Evolutionary conservation across 345 rosid species (phyloP).

Genomic region (Euphorbia pulcherrima): DNA sequence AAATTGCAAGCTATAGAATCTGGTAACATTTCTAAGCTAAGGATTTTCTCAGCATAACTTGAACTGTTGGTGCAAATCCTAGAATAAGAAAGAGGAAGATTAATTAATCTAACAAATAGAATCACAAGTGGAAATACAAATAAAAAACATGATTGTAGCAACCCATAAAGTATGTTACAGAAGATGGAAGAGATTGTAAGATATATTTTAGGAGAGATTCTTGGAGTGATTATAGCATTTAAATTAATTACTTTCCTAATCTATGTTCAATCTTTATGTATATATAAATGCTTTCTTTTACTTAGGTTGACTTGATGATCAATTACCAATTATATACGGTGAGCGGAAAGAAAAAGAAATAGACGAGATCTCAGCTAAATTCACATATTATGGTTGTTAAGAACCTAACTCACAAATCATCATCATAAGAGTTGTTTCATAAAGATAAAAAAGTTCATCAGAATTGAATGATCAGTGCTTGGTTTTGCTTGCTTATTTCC

Average conservation of each 20-base stretch:
- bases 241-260: too few relatives aligned
- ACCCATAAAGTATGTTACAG: too few relatives aligned
- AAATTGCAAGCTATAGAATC: constrained; percentile 46
- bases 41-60: constrained; percentile 69
- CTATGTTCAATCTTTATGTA: too few relatives aligned
- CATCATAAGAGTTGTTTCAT: background rate
- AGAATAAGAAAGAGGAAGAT: constrained; percentile 5
- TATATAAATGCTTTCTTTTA: background rate
- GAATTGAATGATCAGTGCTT: background rate
- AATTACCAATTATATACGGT: background rate
- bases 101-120: background rate
- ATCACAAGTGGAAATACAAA: background rate
- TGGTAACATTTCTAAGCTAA: constrained; percentile 59
- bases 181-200: too few relatives aligned
- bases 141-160: background rate
- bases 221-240: too few relatives aligned
- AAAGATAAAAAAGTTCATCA: too few relatives aligned
- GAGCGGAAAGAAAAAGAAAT: too few relatives aligned
- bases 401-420: background rate
- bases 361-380: background rate
- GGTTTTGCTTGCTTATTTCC: background rate
- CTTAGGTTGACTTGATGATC: background rate
- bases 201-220: too few relatives aligned
- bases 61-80: constrained; percentile 81
- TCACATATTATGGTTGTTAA: background rate